Base-by-base conservation (phyloP, 768 basidiomycete species). In the Kwoniella botswanensis region DNA sequence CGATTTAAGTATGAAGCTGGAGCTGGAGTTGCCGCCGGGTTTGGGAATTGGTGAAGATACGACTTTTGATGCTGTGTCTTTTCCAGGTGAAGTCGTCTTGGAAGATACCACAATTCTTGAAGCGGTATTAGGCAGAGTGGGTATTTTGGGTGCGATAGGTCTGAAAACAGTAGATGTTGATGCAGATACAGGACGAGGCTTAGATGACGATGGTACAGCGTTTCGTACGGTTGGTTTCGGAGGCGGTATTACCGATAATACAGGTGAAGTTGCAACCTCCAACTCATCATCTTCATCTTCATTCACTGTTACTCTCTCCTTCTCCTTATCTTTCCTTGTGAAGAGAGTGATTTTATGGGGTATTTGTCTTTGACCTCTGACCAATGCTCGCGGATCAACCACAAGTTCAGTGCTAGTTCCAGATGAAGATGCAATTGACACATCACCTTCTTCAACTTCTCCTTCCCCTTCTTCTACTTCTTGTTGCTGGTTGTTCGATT, bases 221-320 rank as follows among this genome's bases (percentile, higher is more conserved):
- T 15, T 50, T 50, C 46, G 46, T 50, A 10, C 12, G 13, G 12
- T 50, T 50, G 46, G 46, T 50, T 50, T 17, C 46, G 24, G 12
- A 35, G 24, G 29, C 12, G 22, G 15, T 13, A 64, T n/a, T 41
- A 24, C 18, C 3, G 64, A 56, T n/a, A 65, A 43, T 52, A 57
- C 67, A 43, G 67, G 59, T 53, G 67, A 58, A 15, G 56, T 21
- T 4, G 67, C 18, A 11, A 68, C 67, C 41, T 68, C 60, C 22
- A 43, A 41, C 60, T 68, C 67, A 15, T 54, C 58, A n/a, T 68
- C 67, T 29, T 53, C 67, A 26, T 52, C 67, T 7, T 53, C 41
- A 13, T 13, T 29, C 35, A 35, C 35, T 35, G 35, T 35, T 35
- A 35, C 35, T 35, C 35, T 43, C 43, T 29, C 42, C 21, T 21